Percentiles rank a stretch among this genome's conserved stretches.
These are phyloP conservation scores for Cudoniella acicularis DNA, from an alignment of 495 filamentous ascomycete genomes.

Conservation along the genomic window DNA sequence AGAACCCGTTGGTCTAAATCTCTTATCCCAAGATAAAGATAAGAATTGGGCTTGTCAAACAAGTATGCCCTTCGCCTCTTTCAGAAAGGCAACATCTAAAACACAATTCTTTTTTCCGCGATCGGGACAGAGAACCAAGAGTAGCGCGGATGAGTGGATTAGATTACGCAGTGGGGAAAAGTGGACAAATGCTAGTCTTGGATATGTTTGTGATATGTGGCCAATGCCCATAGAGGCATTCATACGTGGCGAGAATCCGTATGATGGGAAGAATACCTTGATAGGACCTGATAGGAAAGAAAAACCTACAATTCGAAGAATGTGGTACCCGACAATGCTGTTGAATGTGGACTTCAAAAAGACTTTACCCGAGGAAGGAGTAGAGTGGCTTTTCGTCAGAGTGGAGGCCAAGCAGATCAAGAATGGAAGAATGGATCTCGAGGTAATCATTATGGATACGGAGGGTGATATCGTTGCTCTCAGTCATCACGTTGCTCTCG, in stretches of 20 bases:
- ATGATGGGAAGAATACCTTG: slow-evolving; percentile 13
- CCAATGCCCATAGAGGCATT: slow-evolving; percentile 50
- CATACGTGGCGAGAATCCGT: slow-evolving; percentile 21
- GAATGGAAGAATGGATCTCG: slow-evolving; percentile 62
- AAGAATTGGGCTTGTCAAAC: slow-evolving; percentile 36
- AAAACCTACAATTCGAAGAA: slow-evolving; percentile 24
- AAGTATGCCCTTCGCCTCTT: slow-evolving; percentile 39
- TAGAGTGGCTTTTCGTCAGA: slow-evolving; percentile 63
- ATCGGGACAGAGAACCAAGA: slow-evolving; percentile 34
- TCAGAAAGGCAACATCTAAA: slow-evolving; percentile 52
- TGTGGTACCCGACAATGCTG: slow-evolving; percentile 79
- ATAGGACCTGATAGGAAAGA: slow-evolving; percentile 5
- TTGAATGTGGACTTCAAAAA: slow-evolving; percentile 68
- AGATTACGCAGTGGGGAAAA: slow-evolving; percentile 43
- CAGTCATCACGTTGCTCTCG: slow-evolving; percentile 58
- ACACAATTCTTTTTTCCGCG: slow-evolving; percentile 54
- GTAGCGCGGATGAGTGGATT: slow-evolving; percentile 64
- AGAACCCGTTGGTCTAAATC: slow-evolving; percentile 38
- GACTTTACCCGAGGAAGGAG: slow-evolving; percentile 51
- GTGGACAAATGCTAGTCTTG: slow-evolving; percentile 53
- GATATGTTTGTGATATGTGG: slow-evolving; percentile 62
- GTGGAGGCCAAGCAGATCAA: slow-evolving; percentile 53
- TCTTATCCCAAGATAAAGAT: slow-evolving; percentile 38
- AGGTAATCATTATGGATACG: slow-evolving; percentile 58
- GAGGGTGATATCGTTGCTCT: slow-evolving; percentile 56